Percentiles rank a stretch among this genome's conserved stretches.
Conservation (phyloP, 176 grass and related monocot species). For the Juncus effusus region DNA sequence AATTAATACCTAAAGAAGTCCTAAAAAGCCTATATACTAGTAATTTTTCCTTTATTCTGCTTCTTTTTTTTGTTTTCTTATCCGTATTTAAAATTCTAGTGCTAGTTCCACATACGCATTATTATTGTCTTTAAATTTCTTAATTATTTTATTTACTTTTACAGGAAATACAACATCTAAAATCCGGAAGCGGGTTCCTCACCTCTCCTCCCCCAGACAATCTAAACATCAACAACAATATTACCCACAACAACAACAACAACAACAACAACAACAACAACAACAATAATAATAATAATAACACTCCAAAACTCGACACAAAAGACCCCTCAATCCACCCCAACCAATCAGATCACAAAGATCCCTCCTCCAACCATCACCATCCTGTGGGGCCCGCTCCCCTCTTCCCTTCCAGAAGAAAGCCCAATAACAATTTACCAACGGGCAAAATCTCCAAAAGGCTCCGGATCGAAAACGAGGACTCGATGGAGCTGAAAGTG, state of each 20-base stretch:
- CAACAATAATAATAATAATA: slow-evolving; percentile 14
- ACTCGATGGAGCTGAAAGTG: slow-evolving; percentile 95
- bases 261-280: too few species aligned
- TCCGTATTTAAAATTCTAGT: too few species aligned
- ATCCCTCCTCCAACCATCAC: slow-evolving; percentile 30
- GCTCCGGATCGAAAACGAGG: slow-evolving; percentile 82
- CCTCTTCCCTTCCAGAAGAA: background rate
- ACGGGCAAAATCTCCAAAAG: slow-evolving; percentile 70
- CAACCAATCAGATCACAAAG: slow-evolving; percentile 18
- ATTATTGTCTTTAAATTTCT: background rate
- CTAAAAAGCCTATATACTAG: background rate
- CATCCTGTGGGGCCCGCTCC: slow-evolving; percentile 33
- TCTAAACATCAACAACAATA: too few species aligned
- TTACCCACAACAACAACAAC: too few species aligned
- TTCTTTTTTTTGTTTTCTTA: background rate
- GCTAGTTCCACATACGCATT: too few species aligned
- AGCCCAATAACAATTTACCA: slow-evolving; percentile 71
- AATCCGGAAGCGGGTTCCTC: slow-evolving; percentile 55
- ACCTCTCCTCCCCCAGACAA: slow-evolving; percentile 23
- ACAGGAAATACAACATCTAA: slow-evolving; percentile 66
- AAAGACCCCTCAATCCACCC: slow-evolving; percentile 27
- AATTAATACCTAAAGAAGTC: background rate
- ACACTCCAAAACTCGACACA: slow-evolving; percentile 36
- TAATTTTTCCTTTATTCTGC: slow-evolving; percentile 14
- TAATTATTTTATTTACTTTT: slow-evolving; percentile 14